phyloP scores from a whole-genome alignment of 768 basidiomycete genomes.

The Crucibulum laeve region DNA sequence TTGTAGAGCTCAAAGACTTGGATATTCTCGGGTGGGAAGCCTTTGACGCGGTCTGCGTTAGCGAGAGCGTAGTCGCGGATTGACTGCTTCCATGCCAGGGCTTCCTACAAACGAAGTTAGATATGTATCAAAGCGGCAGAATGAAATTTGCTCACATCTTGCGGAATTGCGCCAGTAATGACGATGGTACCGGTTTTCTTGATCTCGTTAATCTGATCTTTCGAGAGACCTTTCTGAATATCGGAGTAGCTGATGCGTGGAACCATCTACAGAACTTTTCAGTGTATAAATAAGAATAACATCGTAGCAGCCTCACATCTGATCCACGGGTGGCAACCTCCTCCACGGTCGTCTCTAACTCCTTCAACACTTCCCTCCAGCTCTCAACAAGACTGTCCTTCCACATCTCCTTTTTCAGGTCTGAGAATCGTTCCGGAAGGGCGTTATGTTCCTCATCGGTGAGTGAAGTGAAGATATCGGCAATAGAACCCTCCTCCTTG shows the following conservation, averaged over 20 bases:
- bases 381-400: conserved; percentile 38
- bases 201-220: conserved; percentile 36
- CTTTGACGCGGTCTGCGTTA: conserved; percentile 46
- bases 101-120: conserved; percentile 36
- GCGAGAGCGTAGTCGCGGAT: conserved; percentile 50
- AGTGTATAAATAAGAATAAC: not conserved
- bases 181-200: conserved; percentile 52
- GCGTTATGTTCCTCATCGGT: conserved; percentile 27
- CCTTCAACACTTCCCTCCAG: conserved; percentile 53
- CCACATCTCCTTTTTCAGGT: conserved; percentile 55
- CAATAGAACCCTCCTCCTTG: conserved; percentile 35
- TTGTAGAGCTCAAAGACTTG: conserved; percentile 78
- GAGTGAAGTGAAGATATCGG: conserved; percentile 33
- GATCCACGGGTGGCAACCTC: conserved; percentile 45
- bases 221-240: conserved; percentile 41
- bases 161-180: conserved; percentile 51
- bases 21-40: conserved; percentile 62
- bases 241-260: conserved; percentile 43
- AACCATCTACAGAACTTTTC: conserved; percentile 33
- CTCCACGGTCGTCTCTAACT: conserved; percentile 39
- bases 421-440: conserved; percentile 54
- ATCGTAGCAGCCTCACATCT: conserved; percentile 32
- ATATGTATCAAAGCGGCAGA: not conserved
- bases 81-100: conserved; percentile 50
- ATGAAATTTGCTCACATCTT: conserved; percentile 33